Base-by-base conservation (phyloP, 169 alveolate species). In the Cryptosporidium sp. region DNA sequence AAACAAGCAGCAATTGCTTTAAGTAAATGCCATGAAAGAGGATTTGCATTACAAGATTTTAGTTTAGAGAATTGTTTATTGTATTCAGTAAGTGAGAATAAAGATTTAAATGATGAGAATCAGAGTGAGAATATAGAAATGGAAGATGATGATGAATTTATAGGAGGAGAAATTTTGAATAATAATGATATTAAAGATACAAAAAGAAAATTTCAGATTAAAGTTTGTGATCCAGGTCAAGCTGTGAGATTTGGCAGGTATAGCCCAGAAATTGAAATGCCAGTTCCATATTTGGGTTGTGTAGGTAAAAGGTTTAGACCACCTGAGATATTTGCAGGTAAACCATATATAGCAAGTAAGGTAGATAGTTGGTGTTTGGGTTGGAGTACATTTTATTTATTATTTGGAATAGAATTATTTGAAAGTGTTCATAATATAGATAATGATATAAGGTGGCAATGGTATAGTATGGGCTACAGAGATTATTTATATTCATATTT, bases 291-390 rank as follows among this genome's bases (percentile, higher is more conserved):
- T 52, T 52, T 73, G 12, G 93, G 93, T 59, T 69, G 86, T 58
- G 80, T 87, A 29, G 93, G 93, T n/a, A 86, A 86, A 37, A 67
- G 65, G 26, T 86, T 86, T 58, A 85, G 93, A 58, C 93, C 93
- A 10, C 93, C 93, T 16, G 93, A 86, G 70, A 73, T 86, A 67
- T 74, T 61, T 55, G 35, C 50, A 52, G 71, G 84, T 7, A 50
- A 21, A 29, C 92, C 93, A 23, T 91, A 91, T 73, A 51, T 70
- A 37, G 92, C 93, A 26, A 84, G 91, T 55, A 71, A 75, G 39
- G 93, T 91, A 37, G 93, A 91, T 91, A 70, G 92, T 62, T 91
- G 93, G 93, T 84, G 92, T 45, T 65, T 91, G 43, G 93, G 93
- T 69, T 91, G 93, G 93, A 67, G 91, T 62, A 75, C 93, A 52